Conservation (phyloP, 2,329 filamentous ascomycete species). For the Capronia epimyces region DNA sequence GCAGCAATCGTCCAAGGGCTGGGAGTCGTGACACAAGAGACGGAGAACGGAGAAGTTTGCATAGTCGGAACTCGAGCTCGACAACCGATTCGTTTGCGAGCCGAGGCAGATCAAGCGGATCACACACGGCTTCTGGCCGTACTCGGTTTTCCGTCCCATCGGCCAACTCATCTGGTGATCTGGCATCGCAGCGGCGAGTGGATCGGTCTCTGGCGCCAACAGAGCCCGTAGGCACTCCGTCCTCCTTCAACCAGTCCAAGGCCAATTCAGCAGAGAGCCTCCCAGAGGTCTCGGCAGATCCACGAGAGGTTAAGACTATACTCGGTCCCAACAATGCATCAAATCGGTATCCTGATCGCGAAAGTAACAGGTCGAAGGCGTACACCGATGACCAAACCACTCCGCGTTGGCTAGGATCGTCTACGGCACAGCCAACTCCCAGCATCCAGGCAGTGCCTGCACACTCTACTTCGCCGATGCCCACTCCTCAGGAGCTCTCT, state of each 20-base stretch:
- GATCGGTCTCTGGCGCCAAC: neutral
- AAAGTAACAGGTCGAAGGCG: neutral
- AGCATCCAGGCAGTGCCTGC: slow-evolving; percentile 8
- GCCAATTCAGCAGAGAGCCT: slow-evolving; percentile 10
- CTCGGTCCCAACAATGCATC: neutral
- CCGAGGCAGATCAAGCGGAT: slow-evolving; percentile 14
- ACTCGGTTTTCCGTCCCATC: slow-evolving; percentile 19
- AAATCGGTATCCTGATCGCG: neutral
- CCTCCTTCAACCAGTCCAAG: neutral
- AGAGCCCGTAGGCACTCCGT: neutral
- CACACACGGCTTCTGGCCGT: slow-evolving; percentile 8
- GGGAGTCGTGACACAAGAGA: slow-evolving; percentile 2
- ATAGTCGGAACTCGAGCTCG: slow-evolving; percentile 18
- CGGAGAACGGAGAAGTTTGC: neutral
- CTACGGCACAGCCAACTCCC: neutral
- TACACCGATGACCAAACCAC: neutral
- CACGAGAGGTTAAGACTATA: neutral
- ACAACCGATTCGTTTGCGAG: slow-evolving; percentile 16
- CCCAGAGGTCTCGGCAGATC: neutral
- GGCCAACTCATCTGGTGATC: slow-evolving; percentile 22
- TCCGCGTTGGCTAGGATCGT: neutral
- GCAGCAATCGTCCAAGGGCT: slow-evolving; percentile 1
- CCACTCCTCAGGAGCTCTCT: slow-evolving; percentile 9
- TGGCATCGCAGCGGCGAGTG: slow-evolving; percentile 18
- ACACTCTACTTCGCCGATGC: slow-evolving; percentile 11